These are phyloP conservation scores for Phialophora expanda DNA, from an alignment of 2,329 filamentous ascomycete genomes.

Conservation along the genomic window DNA sequence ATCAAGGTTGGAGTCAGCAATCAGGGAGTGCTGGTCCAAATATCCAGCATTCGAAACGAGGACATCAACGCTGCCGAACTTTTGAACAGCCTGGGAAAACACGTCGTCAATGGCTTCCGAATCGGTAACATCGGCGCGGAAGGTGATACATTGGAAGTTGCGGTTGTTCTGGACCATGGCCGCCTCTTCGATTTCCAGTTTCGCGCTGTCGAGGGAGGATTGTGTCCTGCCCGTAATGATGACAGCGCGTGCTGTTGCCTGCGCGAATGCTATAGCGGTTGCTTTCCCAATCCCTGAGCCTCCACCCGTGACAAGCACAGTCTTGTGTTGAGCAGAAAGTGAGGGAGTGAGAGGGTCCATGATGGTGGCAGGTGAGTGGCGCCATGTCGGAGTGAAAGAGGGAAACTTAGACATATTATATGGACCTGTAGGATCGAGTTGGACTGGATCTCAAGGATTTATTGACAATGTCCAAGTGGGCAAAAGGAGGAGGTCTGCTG, in stretches of 20 bases:
- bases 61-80: constrained; percentile 16
- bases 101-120: constrained; percentile 6
- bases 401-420: constrained; percentile 14
- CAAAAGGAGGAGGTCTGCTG: not conserved
- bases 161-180: not conserved
- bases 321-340: constrained; percentile 17
- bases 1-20: constrained; percentile 11
- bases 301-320: constrained; percentile 14
- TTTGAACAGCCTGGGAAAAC: constrained; percentile 3
- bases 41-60: constrained; percentile 16
- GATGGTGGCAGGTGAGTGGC: constrained; percentile 3
- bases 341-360: constrained; percentile 1
- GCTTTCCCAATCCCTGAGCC: constrained; percentile 20
- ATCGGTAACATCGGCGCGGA: constrained; percentile 10
- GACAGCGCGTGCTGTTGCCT: constrained; percentile 6
- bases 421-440: not conserved
- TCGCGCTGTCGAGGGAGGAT: constrained; percentile 13
- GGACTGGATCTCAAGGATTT: no score
- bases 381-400: constrained; percentile 21
- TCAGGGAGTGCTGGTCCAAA: not conserved
- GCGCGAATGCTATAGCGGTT: constrained; percentile 19
- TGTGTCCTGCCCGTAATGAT: constrained; percentile 17
- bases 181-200: constrained; percentile 15
- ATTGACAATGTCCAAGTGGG: no score
- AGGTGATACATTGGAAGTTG: constrained; percentile 9